These are phyloP conservation scores for Marasmius sp. DNA, from an alignment of 1,284 basidiomycete genomes.

Conservation along the genomic window DNA sequence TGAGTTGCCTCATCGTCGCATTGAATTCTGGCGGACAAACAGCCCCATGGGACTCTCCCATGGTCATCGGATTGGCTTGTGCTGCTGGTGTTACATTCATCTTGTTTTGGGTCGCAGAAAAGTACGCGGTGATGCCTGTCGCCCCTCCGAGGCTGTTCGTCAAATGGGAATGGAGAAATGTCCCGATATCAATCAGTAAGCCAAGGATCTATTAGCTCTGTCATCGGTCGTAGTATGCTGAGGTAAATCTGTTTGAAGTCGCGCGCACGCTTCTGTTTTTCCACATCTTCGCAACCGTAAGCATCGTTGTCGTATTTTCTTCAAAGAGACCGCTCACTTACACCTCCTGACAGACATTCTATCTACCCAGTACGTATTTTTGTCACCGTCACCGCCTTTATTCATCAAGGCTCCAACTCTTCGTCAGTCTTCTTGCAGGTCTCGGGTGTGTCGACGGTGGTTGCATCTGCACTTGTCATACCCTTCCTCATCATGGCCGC, in stretches of 20 bases:
- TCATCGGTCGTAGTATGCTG: neutral
- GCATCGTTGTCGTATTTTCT: conserved; percentile 9
- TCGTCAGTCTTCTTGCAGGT: conserved; percentile 32
- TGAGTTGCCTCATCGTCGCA: conserved; percentile 30
- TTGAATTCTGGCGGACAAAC: conserved; percentile 33
- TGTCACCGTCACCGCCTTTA: neutral
- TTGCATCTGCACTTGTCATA: conserved; percentile 30
- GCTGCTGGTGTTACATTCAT: conserved; percentile 24
- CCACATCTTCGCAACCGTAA: conserved; percentile 30
- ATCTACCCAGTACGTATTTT: conserved; percentile 27
- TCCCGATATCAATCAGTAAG: conserved; percentile 29
- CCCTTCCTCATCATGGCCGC: conserved; percentile 19
- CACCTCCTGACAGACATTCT: conserved; percentile 25
- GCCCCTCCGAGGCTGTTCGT: conserved; percentile 27
- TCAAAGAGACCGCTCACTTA: neutral
- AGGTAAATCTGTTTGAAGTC: conserved; percentile 14
- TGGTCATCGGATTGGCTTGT: conserved; percentile 28
- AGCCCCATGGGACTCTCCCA: conserved; percentile 27
- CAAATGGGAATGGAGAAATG: conserved; percentile 32
- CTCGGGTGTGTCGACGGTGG: conserved; percentile 25
- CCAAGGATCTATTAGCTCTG: neutral
- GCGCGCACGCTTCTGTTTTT: conserved; percentile 29
- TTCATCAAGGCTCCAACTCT: neutral
- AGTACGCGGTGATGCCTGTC: conserved; percentile 25
- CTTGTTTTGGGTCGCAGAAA: conserved; percentile 28